Conservation (phyloP, 305 asterid genomes). For the Lippia alba region DNA sequence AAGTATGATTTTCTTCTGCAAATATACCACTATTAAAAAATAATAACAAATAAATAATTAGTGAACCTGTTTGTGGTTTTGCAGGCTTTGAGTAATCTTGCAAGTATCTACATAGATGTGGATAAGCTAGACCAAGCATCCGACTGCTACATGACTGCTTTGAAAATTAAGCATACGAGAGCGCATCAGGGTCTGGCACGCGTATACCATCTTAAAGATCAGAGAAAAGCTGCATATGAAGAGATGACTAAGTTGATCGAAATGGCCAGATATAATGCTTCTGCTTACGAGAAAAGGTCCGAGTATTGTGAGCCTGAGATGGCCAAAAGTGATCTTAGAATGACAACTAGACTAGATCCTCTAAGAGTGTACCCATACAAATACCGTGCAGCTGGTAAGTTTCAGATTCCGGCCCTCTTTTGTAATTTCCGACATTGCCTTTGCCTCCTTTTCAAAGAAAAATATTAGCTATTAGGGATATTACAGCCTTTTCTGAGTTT, state of each 20-base stretch:
- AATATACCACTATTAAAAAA: no score
- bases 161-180: constrained; percentile 71
- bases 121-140: constrained; percentile 69
- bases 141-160: constrained; percentile 72
- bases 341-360: constrained; percentile 71
- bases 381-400: constrained; percentile 77
- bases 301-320: constrained; percentile 76
- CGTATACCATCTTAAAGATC: constrained; percentile 68
- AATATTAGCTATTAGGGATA: not conserved
- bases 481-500: not conserved
- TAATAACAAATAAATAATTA: no score
- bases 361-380: constrained; percentile 75
- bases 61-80: constrained; percentile 7
- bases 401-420: not conserved
- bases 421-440: not conserved
- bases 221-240: constrained; percentile 72
- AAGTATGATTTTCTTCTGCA: constrained; percentile 30
- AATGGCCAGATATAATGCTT: constrained; percentile 65
- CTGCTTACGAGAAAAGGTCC: constrained; percentile 80
- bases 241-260: constrained; percentile 82
- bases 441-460: not conserved
- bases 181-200: constrained; percentile 88
- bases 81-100: constrained; percentile 81
- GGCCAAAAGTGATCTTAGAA: constrained; percentile 71
- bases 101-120: constrained; percentile 71